Base-by-base conservation (phyloP, 164 flowering plant genomes). In the Chimonanthus praecox region DNA sequence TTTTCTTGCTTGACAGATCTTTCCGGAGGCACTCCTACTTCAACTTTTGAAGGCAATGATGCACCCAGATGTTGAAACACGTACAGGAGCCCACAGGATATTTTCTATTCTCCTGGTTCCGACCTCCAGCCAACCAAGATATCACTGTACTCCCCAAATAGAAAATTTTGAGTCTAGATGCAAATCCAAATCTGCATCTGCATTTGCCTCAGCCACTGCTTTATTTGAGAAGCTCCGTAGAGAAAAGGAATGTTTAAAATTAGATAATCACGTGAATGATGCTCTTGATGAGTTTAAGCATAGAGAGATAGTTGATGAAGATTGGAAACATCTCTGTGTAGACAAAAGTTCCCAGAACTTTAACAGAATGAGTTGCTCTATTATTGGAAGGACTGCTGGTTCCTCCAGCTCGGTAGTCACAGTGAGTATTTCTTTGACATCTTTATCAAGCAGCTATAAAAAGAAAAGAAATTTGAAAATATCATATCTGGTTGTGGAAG, bases 21-120 rank as follows among this genome's bases (percentile, higher is more conserved):
- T 91, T 72, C 99, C 99, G 3, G 99, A 95, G 73, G 83, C 79
- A 8, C 94, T 93, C 73, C 90, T 95, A 68, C 76, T 86, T 48
- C 96, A 93, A 75, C 87, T 95, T 68, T 73, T 93, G 83, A 92
- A 89, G 78, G 83, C 79, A 62, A 95, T 91, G 96, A 73, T 90
- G 78, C 98, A 92, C 77, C 83, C 97, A 46, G 94, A 91, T 79
- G 80, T 78, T 60, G 97, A 91, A 78, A 78, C 85, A 18, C 97
- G 98, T 43, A 73, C 88, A 63, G 90, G 88, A 72, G 97, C 90
- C 4, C 99, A 95, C 82, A 92, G 85, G 46, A 87, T 95, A 79
- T 91, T 87, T 76, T 80, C 91, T 64, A 78, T 81, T 79, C 85
- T 95, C 74, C 89, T 95, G 8, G 71, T 84, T 74, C 92, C 97